These are phyloP conservation scores for Ophiostoma sp. DNA, from an alignment of 2,329 filamentous ascomycete genomes.

Conservation along the genomic window DNA sequence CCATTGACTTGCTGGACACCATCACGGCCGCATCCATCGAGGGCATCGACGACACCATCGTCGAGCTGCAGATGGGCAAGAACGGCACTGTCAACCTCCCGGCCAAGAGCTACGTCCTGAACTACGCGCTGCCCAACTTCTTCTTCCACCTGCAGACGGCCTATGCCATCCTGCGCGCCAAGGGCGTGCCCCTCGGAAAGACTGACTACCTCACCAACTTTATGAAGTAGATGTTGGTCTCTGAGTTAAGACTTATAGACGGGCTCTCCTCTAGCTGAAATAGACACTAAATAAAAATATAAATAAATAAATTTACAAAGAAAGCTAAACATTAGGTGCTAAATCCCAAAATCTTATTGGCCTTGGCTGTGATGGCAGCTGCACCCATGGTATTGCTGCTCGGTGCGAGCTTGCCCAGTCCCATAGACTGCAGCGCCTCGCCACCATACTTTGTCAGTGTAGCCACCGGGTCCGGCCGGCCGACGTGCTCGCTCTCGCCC, in stretches of 20 bases:
- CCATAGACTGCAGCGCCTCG: constrained; percentile 42
- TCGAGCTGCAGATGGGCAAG: constrained; percentile 30
- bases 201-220: constrained; percentile 43
- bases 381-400: constrained; percentile 33
- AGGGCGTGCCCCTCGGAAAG: constrained; percentile 57
- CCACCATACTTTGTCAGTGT: constrained; percentile 33
- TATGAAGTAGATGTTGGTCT: constrained; percentile 16
- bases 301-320: not conserved
- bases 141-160: constrained; percentile 55
- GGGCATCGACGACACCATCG: constrained; percentile 28
- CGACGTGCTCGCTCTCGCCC: constrained; percentile 56
- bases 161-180: constrained; percentile 52
- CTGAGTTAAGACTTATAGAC: not conserved
- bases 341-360: constrained; percentile 46
- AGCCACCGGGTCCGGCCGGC: constrained; percentile 39
- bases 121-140: constrained; percentile 51
- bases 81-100: constrained; percentile 24
- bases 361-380: constrained; percentile 37
- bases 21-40: constrained; percentile 31
- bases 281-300: not conserved
- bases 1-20: constrained; percentile 32
- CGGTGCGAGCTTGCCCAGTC: constrained; percentile 38
- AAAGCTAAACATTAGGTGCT: not conserved
- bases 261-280: not conserved
- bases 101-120: constrained; percentile 39